phyloP scores from a whole-genome alignment of 139 green algal species.

The Yamagishiella unicocca region DNA sequence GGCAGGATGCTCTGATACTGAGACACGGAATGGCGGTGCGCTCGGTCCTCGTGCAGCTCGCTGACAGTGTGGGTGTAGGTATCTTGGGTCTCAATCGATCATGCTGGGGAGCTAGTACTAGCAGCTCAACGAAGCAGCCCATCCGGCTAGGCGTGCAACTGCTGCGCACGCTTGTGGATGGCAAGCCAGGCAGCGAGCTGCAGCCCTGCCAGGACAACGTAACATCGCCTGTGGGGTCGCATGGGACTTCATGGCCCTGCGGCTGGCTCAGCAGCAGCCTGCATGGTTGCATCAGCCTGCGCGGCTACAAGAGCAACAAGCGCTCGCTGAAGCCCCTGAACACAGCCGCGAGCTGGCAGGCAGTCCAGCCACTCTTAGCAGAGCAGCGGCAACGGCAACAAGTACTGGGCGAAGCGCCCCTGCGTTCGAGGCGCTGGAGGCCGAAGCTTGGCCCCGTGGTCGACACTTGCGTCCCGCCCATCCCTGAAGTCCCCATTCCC shows the following conservation, averaged over 20 bases:
- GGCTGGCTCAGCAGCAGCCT: not conserved
- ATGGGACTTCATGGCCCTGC: not conserved
- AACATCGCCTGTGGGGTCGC: not conserved
- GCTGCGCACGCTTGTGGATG: not conserved
- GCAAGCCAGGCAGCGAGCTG: not conserved
- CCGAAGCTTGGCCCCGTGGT: constrained; percentile 37
- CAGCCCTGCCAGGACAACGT: not conserved
- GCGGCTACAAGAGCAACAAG: constrained; percentile 52
- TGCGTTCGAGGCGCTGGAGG: not conserved
- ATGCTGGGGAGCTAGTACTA: constrained; percentile 32
- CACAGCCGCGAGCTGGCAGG: constrained; percentile 52
- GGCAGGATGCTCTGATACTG: too few relatives aligned
- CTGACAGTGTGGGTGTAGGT: not conserved
- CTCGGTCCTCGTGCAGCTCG: not conserved
- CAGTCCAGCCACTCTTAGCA: constrained; percentile 51
- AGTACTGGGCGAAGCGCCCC: not conserved
- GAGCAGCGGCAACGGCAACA: constrained; percentile 21
- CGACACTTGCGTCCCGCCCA: constrained; percentile 53
- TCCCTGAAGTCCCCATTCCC: constrained; percentile 49
- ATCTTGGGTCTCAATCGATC: constrained; percentile 16
- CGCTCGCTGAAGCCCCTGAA: constrained; percentile 58
- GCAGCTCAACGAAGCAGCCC: not conserved
- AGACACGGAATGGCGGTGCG: constrained; percentile 31
- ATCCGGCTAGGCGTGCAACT: not conserved
- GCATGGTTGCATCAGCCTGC: not conserved